Evolutionary conservation across 2,329 filamentous ascomycete species (phyloP), one percentile per base, ranked within the genome.

Genomic region (Microcyclospora pomicola): DNA sequence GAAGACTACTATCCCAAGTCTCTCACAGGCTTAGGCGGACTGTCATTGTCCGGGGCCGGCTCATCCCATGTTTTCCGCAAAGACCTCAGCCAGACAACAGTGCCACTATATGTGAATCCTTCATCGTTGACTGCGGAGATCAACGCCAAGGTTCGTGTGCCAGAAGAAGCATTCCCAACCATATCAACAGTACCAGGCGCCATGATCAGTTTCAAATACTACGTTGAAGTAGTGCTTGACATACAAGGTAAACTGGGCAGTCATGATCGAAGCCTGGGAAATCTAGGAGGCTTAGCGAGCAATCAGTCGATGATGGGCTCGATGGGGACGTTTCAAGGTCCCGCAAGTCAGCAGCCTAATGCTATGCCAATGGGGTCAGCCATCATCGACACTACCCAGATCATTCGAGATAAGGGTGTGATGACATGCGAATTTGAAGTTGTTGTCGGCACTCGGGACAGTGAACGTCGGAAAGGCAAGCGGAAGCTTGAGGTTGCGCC

Each of bases 201-300:
- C 27, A 91, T 96, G 78, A 91, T 98, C 47, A 86, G 80, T 50
- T 96, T 98, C 65, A 84, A 80, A 49, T 96, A 98, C 54, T 83
- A 87, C 48, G 72, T 95, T 14, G 91, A 98, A 59, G 83, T 95
- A 2, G 79, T 96, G 19, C 75, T 95, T 15, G 91, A 98, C 55
- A 69, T 96, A 0, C 87, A 91, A 34, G 88, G 88, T 29, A 91
- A 85, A 55, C 64, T 95, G 31, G 75, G 79, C 2, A 75, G 75
- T n/a, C 76, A 85, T 45, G 80, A 85, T 51, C 71, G 77, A 31
- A 47, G 44, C 27, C 36, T 55, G 31, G 44, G 42, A 7, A 51
- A 47, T 16, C 41, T 55, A 27, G 42, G 45, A 29, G 49, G 48
- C 4, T 37, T 49, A n/a, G 48, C 49, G 27, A 47, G 45, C 34